phyloP scores from a whole-genome alignment of 768 basidiomycete genomes.

The Cyclocybe cylindracea region DNA sequence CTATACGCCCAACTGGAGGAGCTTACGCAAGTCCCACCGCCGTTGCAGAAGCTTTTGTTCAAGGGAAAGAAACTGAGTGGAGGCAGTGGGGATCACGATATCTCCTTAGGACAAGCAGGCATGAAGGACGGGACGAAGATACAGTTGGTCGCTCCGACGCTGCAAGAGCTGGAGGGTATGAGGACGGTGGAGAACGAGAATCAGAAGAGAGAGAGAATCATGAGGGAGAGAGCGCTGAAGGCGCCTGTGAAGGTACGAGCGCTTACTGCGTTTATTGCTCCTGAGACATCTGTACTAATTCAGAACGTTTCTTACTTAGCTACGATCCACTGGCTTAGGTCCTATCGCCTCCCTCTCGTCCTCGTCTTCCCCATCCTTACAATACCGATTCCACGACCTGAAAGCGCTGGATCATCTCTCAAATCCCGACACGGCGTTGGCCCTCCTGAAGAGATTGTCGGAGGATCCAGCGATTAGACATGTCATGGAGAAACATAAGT shows the following conservation, averaged over 20 bases:
- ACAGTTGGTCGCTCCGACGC: conserved; percentile 70
- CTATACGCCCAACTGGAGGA: conserved; percentile 57
- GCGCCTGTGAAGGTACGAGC: conserved; percentile 55
- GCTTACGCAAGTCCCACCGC: conserved; percentile 64
- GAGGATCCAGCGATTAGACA: conserved; percentile 72
- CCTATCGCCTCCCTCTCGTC: conserved; percentile 21
- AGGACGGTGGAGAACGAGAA: conserved; percentile 59
- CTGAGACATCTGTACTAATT: neutral
- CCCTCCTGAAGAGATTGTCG: conserved; percentile 57
- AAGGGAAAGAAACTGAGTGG: conserved; percentile 57
- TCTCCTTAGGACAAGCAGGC: conserved; percentile 44
- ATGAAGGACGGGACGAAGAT: conserved; percentile 66
- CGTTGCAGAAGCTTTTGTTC: conserved; percentile 71
- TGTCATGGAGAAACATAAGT: conserved; percentile 70
- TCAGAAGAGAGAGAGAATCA: conserved; percentile 54
- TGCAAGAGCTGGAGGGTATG: conserved; percentile 54
- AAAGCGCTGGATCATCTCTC: conserved; percentile 67
- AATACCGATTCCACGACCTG: conserved; percentile 66
- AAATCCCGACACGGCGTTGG: conserved; percentile 54
- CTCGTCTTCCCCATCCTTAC: conserved; percentile 32
- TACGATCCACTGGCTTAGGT: conserved; percentile 54
- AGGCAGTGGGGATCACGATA: conserved; percentile 22
- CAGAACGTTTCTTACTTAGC: conserved; percentile 28
- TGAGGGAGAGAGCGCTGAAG: conserved; percentile 59
- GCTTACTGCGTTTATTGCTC: neutral